Conservation (phyloP, 345 rosid genomes). For the Populus simonii region DNA sequence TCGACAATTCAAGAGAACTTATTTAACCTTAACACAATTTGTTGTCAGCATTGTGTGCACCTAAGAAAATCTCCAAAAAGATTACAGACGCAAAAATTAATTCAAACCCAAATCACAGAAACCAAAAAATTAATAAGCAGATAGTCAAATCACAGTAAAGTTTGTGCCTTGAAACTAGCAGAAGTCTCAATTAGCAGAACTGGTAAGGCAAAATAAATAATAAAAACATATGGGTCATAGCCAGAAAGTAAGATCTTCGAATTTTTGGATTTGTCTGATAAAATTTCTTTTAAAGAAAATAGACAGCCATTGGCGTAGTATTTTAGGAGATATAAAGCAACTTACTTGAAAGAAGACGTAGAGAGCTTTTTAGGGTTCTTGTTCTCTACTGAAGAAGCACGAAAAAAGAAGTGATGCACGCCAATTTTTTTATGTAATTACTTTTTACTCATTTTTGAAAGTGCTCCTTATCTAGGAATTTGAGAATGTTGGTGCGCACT, state of each 20-base stretch:
- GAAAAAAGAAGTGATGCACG: not conserved
- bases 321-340: not conserved
- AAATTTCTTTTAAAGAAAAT: no score
- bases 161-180: not conserved
- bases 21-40: not conserved
- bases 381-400: not conserved
- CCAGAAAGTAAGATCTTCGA: not conserved
- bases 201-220: not conserved
- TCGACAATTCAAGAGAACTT: not conserved
- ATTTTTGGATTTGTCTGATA: not conserved
- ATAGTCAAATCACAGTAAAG: not conserved
- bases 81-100: not conserved
- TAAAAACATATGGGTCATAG: not conserved
- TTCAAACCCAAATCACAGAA: not conserved
- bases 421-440: not conserved
- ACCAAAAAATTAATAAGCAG: not conserved
- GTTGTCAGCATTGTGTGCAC: not conserved
- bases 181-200: not conserved
- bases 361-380: not conserved
- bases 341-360: not conserved
- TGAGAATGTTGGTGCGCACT: not conserved
- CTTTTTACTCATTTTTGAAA: not conserved
- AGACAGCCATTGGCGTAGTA: not conserved
- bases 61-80: not conserved
- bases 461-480: not conserved